phyloP scores from a whole-genome alignment of 2,329 filamentous ascomycete species.

The Cladophialophora bantiana region DNA sequence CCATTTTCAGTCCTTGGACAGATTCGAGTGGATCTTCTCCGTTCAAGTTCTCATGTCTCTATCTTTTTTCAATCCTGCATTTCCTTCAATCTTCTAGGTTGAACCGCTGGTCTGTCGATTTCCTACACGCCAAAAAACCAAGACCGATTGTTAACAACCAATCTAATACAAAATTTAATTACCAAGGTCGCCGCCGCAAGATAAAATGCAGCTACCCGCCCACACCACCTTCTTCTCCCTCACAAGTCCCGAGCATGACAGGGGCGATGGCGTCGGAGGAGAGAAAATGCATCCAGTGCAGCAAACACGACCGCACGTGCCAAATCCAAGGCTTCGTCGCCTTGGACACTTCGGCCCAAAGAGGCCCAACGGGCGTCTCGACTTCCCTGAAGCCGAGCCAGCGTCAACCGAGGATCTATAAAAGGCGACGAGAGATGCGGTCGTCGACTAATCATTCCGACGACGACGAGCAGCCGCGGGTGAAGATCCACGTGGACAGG shows the following conservation, averaged over 20 bases:
- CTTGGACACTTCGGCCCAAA: background rate
- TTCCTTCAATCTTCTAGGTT: background rate
- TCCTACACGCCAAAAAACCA: background rate
- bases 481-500: slow-evolving; percentile 32
- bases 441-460: slow-evolving; percentile 3
- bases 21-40: background rate
- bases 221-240: slow-evolving; percentile 4
- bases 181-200: slow-evolving; percentile 39
- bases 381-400: background rate
- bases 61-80: background rate
- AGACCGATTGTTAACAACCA: background rate
- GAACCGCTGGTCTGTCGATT: background rate
- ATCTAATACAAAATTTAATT: background rate
- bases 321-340: slow-evolving; percentile 35
- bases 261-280: background rate
- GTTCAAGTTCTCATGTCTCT: background rate
- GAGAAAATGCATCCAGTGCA: slow-evolving; percentile 37
- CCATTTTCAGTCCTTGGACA: background rate
- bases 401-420: slow-evolving; percentile 28
- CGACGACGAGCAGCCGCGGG: slow-evolving; percentile 14
- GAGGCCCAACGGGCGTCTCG: background rate
- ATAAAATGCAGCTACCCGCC: slow-evolving; percentile 39
- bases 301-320: slow-evolving; percentile 32
- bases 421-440: slow-evolving; percentile 23
- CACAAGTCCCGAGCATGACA: background rate